A percentile compares a stretch with the other conserved stretches of the same genome.
These are phyloP conservation scores for Fermentozyma sake DNA, from an alignment of 1,139 yeast genomes.

Conservation along the genomic window DNA sequence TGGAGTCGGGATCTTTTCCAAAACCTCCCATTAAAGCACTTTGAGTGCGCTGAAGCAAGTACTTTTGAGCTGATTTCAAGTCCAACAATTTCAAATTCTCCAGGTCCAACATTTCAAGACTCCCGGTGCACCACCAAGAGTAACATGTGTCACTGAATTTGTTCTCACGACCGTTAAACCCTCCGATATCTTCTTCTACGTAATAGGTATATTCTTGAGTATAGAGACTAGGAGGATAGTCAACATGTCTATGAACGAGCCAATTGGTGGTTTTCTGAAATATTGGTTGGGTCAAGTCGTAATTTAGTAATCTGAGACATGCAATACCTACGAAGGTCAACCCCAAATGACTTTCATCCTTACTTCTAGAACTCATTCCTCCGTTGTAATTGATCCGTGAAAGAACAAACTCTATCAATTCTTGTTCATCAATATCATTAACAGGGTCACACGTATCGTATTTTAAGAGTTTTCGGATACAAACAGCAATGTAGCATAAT, in stretches of 20 bases:
- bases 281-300: conserved; percentile 11
- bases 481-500: conserved; percentile 68
- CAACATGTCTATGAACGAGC: conserved; percentile 63
- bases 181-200: conserved; percentile 58
- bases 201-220: conserved; percentile 29
- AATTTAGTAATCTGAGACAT: conserved; percentile 45
- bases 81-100: conserved; percentile 31
- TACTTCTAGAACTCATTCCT: conserved; percentile 43
- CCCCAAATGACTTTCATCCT: conserved; percentile 81
- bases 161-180: conserved; percentile 84
- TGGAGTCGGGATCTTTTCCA: conserved; percentile 55
- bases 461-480: conserved; percentile 54
- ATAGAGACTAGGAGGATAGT: conserved; percentile 24
- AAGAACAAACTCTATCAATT: conserved; percentile 38
- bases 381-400: conserved; percentile 54
- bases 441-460: conserved; percentile 23
- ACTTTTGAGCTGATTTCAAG: conserved; percentile 31
- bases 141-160: conserved; percentile 90
- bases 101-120: conserved; percentile 42
- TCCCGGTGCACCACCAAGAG: conserved; percentile 79
- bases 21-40: conserved; percentile 74
- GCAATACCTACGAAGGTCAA: conserved; percentile 83
- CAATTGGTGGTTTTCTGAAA: conserved; percentile 43
- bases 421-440: conserved; percentile 40
- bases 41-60: conserved; percentile 59